Evolutionary conservation across 768 basidiomycete genomes (phyloP).

Genomic region (Leccinum truebloodii): DNA sequence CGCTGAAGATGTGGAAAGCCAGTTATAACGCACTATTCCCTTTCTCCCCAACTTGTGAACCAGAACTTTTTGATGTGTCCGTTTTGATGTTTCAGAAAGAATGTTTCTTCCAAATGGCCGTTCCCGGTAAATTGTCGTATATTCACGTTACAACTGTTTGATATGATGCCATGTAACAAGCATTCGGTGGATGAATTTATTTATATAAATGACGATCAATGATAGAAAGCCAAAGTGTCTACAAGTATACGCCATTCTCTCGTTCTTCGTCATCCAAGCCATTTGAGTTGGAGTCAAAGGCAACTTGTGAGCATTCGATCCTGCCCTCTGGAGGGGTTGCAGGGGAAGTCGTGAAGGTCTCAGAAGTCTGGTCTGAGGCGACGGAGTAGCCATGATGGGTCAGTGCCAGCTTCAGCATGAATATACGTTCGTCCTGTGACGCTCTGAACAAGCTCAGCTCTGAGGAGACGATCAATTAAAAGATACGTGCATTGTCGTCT

Average conservation of each 20-base stretch:
- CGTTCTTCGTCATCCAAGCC: slow-evolving; percentile 17
- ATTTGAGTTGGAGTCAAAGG: slow-evolving; percentile 13
- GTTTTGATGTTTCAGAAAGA: background rate
- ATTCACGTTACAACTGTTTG: background rate
- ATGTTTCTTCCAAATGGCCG: background rate
- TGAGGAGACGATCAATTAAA: slow-evolving; percentile 24
- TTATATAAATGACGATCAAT: background rate
- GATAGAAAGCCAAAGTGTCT: slow-evolving; percentile 7
- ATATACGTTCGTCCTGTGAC: slow-evolving; percentile 76
- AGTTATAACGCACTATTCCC: background rate
- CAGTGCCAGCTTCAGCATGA: slow-evolving; percentile 66
- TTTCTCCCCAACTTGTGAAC: background rate
- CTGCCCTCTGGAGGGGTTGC: slow-evolving; percentile 1
- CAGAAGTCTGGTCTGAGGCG: slow-evolving; percentile 26
- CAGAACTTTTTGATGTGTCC: background rate
- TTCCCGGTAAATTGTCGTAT: background rate
- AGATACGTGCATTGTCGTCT: slow-evolving; percentile 57
- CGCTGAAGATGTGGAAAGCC: background rate
- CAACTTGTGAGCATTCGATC: slow-evolving; percentile 5
- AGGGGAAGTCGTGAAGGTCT: background rate
- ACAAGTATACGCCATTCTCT: slow-evolving; percentile 31
- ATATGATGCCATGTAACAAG: slow-evolving; percentile 5
- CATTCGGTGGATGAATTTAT: background rate
- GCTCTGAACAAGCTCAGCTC: slow-evolving; percentile 46
- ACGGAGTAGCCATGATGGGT: slow-evolving; percentile 57